Evolutionary conservation across 441 rosid genomes (phyloP).

Genomic region (Syzygium syzygioides): DNA sequence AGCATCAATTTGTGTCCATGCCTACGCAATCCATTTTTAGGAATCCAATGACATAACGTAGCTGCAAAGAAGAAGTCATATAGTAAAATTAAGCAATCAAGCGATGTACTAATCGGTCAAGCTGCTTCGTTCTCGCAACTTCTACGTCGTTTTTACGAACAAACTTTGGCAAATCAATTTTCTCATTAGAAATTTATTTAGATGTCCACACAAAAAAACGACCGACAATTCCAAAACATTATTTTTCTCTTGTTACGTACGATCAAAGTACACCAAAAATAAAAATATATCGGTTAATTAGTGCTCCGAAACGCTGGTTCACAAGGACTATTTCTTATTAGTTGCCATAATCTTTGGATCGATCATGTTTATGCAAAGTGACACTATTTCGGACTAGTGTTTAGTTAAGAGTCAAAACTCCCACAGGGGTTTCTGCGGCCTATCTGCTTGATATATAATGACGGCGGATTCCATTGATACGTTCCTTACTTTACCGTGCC

Average conservation of each 20-base stretch:
- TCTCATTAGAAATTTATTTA: neutral
- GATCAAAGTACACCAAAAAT: too few relatives aligned
- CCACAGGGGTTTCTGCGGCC: too few relatives aligned
- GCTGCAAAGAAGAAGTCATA: neutral
- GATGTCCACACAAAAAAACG: neutral
- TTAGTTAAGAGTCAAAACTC: too few relatives aligned
- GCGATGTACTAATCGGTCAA: rapidly evolving
- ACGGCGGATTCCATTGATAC: too few relatives aligned
- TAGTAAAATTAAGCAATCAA: neutral
- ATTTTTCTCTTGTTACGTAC: neutral
- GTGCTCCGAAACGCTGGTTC: rapidly evolving
- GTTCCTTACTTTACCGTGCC: too few relatives aligned
- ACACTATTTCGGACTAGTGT: neutral
- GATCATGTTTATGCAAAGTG: neutral
- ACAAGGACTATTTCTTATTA: rapidly evolving
- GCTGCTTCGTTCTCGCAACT: neutral
- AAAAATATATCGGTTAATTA: neutral
- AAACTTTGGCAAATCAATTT: neutral
- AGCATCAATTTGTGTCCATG: neutral
- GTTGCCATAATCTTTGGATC: neutral
- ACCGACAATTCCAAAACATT: rapidly evolving
- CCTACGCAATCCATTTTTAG: neutral
- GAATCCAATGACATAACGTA: neutral
- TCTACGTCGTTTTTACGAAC: too few relatives aligned
- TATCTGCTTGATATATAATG: too few relatives aligned